Evolutionary conservation across 2,329 filamentous ascomycete genomes (phyloP).

Genomic region (Exutisphaerella laricina): DNA sequence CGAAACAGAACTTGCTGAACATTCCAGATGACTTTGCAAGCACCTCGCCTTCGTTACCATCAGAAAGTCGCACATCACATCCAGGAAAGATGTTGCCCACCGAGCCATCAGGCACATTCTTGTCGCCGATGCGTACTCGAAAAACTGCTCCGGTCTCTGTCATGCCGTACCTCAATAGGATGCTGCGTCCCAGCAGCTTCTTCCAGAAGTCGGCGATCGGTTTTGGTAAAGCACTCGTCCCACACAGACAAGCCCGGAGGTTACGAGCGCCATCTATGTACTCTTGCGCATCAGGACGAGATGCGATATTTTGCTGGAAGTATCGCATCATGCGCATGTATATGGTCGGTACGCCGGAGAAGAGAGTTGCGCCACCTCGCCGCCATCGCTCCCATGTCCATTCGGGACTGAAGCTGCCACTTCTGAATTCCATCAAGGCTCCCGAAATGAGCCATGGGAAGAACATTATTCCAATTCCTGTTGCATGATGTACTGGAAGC

Average conservation of each 20-base stretch:
- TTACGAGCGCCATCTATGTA: constrained; percentile 42
- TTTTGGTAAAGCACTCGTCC: constrained; percentile 46
- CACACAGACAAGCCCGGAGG: constrained; percentile 41
- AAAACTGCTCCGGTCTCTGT: constrained; percentile 48
- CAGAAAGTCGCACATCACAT: constrained; percentile 41
- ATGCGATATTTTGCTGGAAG: constrained; percentile 34
- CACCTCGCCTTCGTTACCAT: constrained; percentile 47
- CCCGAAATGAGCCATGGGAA: constrained; percentile 44
- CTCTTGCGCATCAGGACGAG: constrained; percentile 28
- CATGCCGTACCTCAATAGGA: constrained; percentile 48
- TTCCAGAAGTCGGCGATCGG: constrained; percentile 50
- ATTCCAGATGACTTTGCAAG: constrained; percentile 36
- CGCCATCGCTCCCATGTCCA: constrained; percentile 46
- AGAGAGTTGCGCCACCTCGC: constrained; percentile 39
- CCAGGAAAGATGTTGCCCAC: constrained; percentile 47
- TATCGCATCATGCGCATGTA: constrained; percentile 47
- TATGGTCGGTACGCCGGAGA: constrained; percentile 49
- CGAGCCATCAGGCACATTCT: constrained; percentile 38
- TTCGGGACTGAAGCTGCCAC: constrained; percentile 38
- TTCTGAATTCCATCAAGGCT: constrained; percentile 45
- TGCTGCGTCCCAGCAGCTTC: constrained; percentile 37
- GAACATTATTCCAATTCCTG: constrained; percentile 48
- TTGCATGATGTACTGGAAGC: constrained; percentile 48
- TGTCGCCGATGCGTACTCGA: constrained; percentile 40
- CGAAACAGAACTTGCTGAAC: constrained; percentile 33